A percentile compares a stretch with the other conserved stretches of the same genome.
Conservation (phyloP, 257 asterid species). For the Osmanthus fragrans region DNA sequence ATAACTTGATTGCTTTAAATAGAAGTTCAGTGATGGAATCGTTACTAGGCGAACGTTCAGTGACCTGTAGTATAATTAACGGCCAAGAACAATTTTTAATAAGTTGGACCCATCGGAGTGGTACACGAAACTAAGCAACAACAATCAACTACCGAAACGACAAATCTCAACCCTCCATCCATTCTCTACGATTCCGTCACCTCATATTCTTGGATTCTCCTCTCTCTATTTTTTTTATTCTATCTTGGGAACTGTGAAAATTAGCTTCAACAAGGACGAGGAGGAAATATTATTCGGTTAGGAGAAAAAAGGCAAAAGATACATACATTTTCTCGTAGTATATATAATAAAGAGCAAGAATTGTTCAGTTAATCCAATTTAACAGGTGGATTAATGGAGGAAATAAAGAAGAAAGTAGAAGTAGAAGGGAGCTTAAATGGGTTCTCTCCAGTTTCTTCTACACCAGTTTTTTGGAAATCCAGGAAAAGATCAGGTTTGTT, state of each 20-base stretch:
- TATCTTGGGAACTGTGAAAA: conserved; percentile 16
- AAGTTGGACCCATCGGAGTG: background rate
- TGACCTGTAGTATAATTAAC: too few species aligned
- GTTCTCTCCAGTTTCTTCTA: conserved; percentile 69
- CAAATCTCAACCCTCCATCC: conserved; percentile 37
- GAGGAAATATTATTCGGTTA: background rate
- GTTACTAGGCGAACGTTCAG: too few species aligned
- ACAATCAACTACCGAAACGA: conserved; percentile 3
- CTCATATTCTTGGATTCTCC: background rate
- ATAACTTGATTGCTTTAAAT: too few species aligned
- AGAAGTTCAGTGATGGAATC: too few species aligned
- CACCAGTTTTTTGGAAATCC: conserved; percentile 85
- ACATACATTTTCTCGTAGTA: background rate
- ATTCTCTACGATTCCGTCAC: conserved; percentile 28
- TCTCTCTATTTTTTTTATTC: too few species aligned
- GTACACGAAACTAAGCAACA: background rate
- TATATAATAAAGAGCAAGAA: background rate
- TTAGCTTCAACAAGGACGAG: background rate
- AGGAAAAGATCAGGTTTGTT: conserved; percentile 59
- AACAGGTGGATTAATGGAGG: conserved; percentile 40
- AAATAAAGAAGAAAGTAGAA: conserved; percentile 37
- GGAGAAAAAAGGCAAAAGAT: conserved; percentile 2
- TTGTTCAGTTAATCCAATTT: background rate
- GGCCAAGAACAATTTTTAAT: background rate
- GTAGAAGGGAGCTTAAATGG: conserved; percentile 46